Evolutionary conservation across 2,329 filamentous ascomycete species (phyloP).

Genomic region (Boeremia lycopersici): DNA sequence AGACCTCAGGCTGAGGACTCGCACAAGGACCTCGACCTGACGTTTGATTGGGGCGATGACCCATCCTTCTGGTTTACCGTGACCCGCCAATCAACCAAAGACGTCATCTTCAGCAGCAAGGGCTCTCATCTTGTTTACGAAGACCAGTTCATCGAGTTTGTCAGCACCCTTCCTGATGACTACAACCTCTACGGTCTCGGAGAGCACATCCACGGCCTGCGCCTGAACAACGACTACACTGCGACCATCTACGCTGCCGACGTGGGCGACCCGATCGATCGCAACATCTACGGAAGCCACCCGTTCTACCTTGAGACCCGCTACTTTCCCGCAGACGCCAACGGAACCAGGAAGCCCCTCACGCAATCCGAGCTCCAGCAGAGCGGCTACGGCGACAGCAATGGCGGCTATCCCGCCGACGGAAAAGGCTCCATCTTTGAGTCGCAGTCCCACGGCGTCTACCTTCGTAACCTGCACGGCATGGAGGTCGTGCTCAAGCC

Average conservation of each 20-base stretch:
- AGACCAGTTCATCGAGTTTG: slow-evolving; percentile 78
- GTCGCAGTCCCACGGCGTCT: slow-evolving; percentile 77
- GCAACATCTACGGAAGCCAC: slow-evolving; percentile 77
- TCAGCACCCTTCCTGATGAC: slow-evolving; percentile 67
- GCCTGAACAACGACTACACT: slow-evolving; percentile 75
- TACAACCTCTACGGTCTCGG: slow-evolving; percentile 80
- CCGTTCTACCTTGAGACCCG: slow-evolving; percentile 81
- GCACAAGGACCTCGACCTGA: slow-evolving; percentile 52
- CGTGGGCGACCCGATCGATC: slow-evolving; percentile 66
- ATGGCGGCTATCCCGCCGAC: background rate
- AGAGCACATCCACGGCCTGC: slow-evolving; percentile 72
- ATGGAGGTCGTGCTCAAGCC: slow-evolving; percentile 73
- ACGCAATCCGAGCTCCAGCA: slow-evolving; percentile 57
- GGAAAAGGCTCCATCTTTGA: slow-evolving; percentile 59
- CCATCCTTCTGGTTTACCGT: slow-evolving; percentile 64
- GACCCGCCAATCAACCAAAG: slow-evolving; percentile 63
- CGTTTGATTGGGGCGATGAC: slow-evolving; percentile 60
- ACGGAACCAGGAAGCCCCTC: slow-evolving; percentile 59
- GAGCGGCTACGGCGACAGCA: slow-evolving; percentile 14
- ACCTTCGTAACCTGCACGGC: slow-evolving; percentile 75
- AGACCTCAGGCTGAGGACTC: slow-evolving; percentile 56
- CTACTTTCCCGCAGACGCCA: slow-evolving; percentile 66
- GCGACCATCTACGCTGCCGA: slow-evolving; percentile 73
- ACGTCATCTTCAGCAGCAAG: slow-evolving; percentile 71
- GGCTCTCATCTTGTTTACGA: slow-evolving; percentile 72